These are phyloP conservation scores for Cryptococcus hybrid DNA, from an alignment of 1,284 basidiomycete species.

Conservation along the genomic window DNA sequence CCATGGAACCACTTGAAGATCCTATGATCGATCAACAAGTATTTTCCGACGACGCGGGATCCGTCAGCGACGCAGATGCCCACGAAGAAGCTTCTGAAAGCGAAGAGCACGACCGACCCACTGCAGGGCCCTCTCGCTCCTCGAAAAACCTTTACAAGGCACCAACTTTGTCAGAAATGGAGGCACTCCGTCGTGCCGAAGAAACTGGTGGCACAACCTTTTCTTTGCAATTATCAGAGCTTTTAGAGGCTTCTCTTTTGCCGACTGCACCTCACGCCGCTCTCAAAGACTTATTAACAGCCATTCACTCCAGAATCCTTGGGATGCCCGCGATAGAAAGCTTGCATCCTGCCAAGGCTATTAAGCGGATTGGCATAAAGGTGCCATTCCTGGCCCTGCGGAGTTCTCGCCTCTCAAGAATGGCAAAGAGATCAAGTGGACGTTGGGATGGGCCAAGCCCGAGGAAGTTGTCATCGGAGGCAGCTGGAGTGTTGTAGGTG, in stretches of 20 bases:
- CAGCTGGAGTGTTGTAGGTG: conserved; percentile 61
- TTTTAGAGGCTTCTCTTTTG: conserved; percentile 80
- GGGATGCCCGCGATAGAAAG: conserved; percentile 60
- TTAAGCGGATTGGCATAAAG: conserved; percentile 55
- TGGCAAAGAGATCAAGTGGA: conserved; percentile 66
- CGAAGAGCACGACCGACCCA: conserved; percentile 30
- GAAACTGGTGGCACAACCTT: conserved; percentile 41
- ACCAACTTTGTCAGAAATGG: conserved; percentile 64
- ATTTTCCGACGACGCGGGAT: conserved; percentile 26
- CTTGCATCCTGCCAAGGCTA: conserved; percentile 63
- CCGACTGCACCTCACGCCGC: conserved; percentile 22
- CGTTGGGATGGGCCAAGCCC: conserved; percentile 66
- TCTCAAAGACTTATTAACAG: conserved; percentile 72
- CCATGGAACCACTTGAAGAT: conserved; percentile 15
- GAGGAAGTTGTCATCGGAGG: conserved; percentile 52
- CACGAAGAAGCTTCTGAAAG: conserved; percentile 28
- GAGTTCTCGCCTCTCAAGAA: conserved; percentile 60
- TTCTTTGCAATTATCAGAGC: conserved; percentile 61
- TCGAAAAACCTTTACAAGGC: conserved; percentile 51
- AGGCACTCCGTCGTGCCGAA: conserved; percentile 46
- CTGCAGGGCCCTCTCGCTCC: conserved; percentile 29
- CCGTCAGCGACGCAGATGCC: conserved; percentile 23
- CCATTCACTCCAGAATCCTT: conserved; percentile 64
- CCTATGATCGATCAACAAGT: conserved; percentile 30
- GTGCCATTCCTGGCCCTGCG: conserved; percentile 55